Evolutionary conservation across 2,329 filamentous ascomycete species (phyloP), one percentile per base, ranked within the genome.

Genomic region (Zasmidium citrigriseum): DNA sequence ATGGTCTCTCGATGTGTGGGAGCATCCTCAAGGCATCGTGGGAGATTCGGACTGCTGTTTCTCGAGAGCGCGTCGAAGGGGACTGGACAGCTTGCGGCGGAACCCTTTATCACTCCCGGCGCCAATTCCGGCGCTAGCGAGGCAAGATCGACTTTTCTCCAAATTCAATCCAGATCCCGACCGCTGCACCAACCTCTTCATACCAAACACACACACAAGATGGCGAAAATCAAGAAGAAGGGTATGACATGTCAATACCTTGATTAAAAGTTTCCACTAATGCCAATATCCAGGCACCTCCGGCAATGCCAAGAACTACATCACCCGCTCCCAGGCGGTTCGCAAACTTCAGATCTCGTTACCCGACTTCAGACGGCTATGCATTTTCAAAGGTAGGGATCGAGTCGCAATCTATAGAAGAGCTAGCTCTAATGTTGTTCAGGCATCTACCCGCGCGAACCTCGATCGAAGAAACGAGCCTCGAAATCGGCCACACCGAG

Each of bases 331-430:
- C 45, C 92, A 97, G 81, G 95, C 95, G 47, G 91, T 99, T 70
- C 91, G 93, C 77, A 99, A 98, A 81, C 88, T 99, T 63, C 95
- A 99, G 79, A 90, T 99, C 77, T 96, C 90, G 72, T 86, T 99
- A 57, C 92, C 93, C 67, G 95, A 99, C 79, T 99, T 99, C 80
- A 89, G 95, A 79, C 89, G 96, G 80, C 84, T 99, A 74, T 99
- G 95, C 81, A 99, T 99, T 77, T 99, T 96, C 89, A 98, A 98
- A 82, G 95, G 84, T 82, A 71, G 14, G 62, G 14, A 41, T 41
- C 20, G 52, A 27, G 12, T 25, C 29, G 16, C 29, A 44, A 14
- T 7, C 3, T 21, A 25, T 9, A 48, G 2, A 5, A 20, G n/a
- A n/a, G n/a, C n/a, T n/a, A n/a, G n/a, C n/a, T n/a, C 34, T 41